Conservation (phyloP, 2,329 filamentous ascomycete genomes). For the Stemphylium lycopersici region DNA sequence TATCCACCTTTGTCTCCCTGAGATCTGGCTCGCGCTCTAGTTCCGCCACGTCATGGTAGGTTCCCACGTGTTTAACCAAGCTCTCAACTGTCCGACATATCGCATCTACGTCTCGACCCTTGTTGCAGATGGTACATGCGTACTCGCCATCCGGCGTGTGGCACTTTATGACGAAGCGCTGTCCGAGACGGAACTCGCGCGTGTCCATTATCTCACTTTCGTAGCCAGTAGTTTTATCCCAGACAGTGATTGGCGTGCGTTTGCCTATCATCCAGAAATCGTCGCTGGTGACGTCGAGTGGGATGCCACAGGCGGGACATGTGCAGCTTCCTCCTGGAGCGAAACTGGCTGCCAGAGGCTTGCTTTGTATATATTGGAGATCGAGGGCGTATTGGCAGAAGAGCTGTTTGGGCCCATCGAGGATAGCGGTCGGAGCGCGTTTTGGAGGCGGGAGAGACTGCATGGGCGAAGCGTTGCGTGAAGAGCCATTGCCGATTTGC, state of each 20-base stretch:
- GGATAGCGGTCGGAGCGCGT: constrained; percentile 32
- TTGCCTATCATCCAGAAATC: constrained; percentile 50
- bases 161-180: constrained; percentile 48
- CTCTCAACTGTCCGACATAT: constrained; percentile 44
- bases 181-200: constrained; percentile 44
- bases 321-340: constrained; percentile 39
- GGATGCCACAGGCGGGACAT: constrained; percentile 40
- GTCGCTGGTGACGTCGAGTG: constrained; percentile 36
- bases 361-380: constrained; percentile 38
- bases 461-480: constrained; percentile 24
- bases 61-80: constrained; percentile 47
- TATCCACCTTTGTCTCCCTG: constrained; percentile 32
- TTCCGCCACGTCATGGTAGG: constrained; percentile 41
- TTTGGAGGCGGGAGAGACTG: constrained; percentile 31
- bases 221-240: constrained; percentile 28
- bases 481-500: constrained; percentile 6
- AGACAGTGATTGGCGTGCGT: constrained; percentile 33
- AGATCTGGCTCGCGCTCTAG: constrained; percentile 42
- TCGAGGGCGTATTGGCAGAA: constrained; percentile 47
- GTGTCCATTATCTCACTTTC: constrained; percentile 44
- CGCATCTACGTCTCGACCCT: constrained; percentile 43
- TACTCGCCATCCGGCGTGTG: constrained; percentile 46
- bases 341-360: constrained; percentile 40
- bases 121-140: constrained; percentile 46
- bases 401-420: constrained; percentile 27